Conservation (phyloP, 129 eudicot genomes). For the Flaveria bidentis region DNA sequence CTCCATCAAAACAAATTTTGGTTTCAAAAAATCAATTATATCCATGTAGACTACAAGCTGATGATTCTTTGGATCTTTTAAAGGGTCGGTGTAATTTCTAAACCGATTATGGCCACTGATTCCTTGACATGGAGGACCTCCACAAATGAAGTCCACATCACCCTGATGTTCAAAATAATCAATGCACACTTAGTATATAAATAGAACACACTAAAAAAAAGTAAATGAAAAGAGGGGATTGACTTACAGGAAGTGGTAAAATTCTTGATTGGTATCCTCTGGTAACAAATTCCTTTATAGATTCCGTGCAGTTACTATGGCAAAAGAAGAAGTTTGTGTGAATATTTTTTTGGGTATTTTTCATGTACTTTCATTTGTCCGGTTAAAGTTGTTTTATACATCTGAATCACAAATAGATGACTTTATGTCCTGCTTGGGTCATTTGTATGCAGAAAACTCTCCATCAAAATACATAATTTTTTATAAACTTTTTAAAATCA, state of each 20-base stretch:
- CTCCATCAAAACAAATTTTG: slow-evolving; percentile 69
- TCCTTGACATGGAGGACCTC: slow-evolving; percentile 95
- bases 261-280: slow-evolving; percentile 49
- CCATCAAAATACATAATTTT: not conserved
- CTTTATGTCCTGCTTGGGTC: not conserved
- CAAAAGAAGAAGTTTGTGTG: not conserved
- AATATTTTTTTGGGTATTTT: not conserved
- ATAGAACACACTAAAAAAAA: not conserved
- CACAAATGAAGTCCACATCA: slow-evolving; percentile 71
- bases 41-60: slow-evolving; percentile 79
- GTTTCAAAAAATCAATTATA: slow-evolving; percentile 56
- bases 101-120: slow-evolving; percentile 73
- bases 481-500: not conserved
- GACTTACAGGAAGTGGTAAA: slow-evolving; percentile 74
- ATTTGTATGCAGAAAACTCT: not conserved
- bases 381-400: not conserved
- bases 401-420: not conserved
- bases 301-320: slow-evolving; percentile 52
- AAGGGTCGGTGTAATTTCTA: slow-evolving; percentile 46
- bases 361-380: not conserved
- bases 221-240: not conserved
- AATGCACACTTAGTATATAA: not conserved
- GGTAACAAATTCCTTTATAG: slow-evolving; percentile 56
- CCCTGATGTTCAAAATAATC: slow-evolving; percentile 45
- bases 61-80: slow-evolving; percentile 55